phyloP scores from a whole-genome alignment of 75 land plant species.

The Cryptomeria japonica region DNA sequence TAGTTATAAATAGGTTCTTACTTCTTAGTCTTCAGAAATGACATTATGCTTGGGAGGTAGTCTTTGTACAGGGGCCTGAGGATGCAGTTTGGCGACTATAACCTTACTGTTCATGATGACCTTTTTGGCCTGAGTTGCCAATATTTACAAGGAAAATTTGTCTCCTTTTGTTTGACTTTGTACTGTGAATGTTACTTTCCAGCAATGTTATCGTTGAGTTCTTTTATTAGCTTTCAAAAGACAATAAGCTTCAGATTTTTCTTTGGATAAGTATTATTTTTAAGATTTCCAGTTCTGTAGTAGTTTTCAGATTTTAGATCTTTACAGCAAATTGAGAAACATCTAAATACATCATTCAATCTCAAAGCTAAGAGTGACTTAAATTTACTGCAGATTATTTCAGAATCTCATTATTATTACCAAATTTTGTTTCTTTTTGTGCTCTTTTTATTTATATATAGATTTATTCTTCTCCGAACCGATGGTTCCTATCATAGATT shows the following conservation, averaged over 20 bases:
- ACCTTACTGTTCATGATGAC: not conserved
- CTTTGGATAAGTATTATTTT: not conserved
- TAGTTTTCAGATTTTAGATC: too few relatives aligned
- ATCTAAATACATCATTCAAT: too few relatives aligned
- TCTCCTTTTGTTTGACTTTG: not conserved
- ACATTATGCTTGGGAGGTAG: not conserved
- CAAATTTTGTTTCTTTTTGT: too few relatives aligned
- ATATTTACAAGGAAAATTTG: not conserved
- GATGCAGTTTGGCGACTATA: not conserved
- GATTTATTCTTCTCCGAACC: too few relatives aligned
- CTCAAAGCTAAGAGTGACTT: too few relatives aligned
- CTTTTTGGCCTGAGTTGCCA: not conserved
- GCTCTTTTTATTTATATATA: too few relatives aligned
- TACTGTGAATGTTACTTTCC: not conserved
- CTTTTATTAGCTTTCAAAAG: not conserved
- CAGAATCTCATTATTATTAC: too few relatives aligned
- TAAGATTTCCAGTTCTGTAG: too few relatives aligned
- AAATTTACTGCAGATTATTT: too few relatives aligned
- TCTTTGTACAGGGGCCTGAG: not conserved
- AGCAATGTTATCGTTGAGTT: not conserved
- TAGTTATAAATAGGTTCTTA: not conserved
- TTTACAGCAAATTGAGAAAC: too few relatives aligned
- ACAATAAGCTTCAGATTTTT: not conserved
- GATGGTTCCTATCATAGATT: too few relatives aligned
- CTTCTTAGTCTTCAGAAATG: not conserved